Evolutionary conservation across 106 monocot species (phyloP).

Genomic region (Cymbidium sinense): DNA sequence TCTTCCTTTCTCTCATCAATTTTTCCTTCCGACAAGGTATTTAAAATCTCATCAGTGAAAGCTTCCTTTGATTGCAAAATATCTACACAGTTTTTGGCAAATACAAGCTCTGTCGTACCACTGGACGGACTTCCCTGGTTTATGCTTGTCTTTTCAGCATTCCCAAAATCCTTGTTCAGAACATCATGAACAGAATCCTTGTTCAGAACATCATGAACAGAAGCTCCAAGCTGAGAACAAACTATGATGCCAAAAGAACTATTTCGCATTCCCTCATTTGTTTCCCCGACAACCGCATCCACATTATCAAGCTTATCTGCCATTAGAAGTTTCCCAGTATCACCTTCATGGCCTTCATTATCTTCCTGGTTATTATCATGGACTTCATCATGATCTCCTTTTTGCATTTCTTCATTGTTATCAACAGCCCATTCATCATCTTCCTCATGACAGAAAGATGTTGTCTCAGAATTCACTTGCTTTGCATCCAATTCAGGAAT

Average conservation of each 20-base stretch:
- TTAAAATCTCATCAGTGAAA: conserved; percentile 6
- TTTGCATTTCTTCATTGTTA: conserved; percentile 42
- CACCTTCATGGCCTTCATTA: conserved; percentile 44
- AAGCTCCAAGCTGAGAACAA: conserved; percentile 10
- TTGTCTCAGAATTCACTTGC: conserved; percentile 6
- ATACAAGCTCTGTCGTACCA: conserved; percentile 9
- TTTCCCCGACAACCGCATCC: conserved; percentile 17
- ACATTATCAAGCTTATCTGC: conserved; percentile 25
- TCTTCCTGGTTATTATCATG: conserved; percentile 41
- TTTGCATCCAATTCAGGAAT: conserved; percentile 17
- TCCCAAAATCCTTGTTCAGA: too few relatives aligned
- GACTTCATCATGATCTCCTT: conserved; percentile 54
- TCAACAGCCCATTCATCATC: conserved; percentile 85
- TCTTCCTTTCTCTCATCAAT: conserved; percentile 43
- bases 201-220: neutral
- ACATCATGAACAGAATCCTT: neutral
- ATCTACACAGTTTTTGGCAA: conserved; percentile 9
- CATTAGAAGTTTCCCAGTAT: conserved; percentile 34
- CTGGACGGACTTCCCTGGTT: conserved; percentile 6
- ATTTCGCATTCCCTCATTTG: conserved; percentile 27
- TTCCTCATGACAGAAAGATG: conserved; percentile 35
- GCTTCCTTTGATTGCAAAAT: conserved; percentile 10
- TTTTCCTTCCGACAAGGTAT: conserved; percentile 17
- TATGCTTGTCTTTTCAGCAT: conserved; percentile 13
- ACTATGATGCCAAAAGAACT: conserved; percentile 51